Evolutionary conservation across 768 basidiomycete species (phyloP), one percentile per base, ranked within the genome.

Genomic region (Rhizopogon vesiculosus): DNA sequence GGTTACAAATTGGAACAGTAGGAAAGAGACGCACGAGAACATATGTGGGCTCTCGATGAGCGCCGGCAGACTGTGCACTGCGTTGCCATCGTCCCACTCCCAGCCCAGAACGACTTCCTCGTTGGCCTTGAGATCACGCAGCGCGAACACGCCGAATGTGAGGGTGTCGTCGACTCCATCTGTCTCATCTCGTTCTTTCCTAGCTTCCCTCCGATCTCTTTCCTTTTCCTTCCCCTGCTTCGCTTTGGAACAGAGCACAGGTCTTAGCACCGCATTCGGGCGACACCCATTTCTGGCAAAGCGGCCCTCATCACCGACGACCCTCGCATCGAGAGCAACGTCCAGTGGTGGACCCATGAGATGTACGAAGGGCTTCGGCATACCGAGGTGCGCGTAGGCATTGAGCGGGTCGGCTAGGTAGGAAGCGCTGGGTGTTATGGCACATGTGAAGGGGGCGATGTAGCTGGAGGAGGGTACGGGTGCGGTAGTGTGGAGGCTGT

Each of bases 11-110:
- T 18, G 43, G n/a, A 64, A 64, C 38, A 51, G 22, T 59, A 58
- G 46, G 54, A 31, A 28, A 63, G 59, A 38, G 19, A 81, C 81
- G 71, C 69, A 86, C 86, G 78, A 75, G 62, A 85, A 84, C 55
- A 78, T 62, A 56, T 76, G 71, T 5, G 85, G 82, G 5, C 78
- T 69, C 61, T 83, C 73, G 55, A 91, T 74, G 50, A 90, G 69
- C 7, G 84, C 83, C n/a, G 84, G 89, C 1, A 93, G 73, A 57
- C 77, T 74, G 69, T 96, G 94, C 0, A 95, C 82, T 1, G 87
- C 85, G 65, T 92, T 89, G 2, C 84, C 85, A 63, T 98, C 95
- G 62, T 98, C 94, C 95, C 95, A 98, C 67, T 97, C 93, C 93
- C 95, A 98, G 0, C 89, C 89, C 0, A 98, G 72, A 0, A 94